Base-by-base conservation (phyloP, 441 rosid species). In the Pelargonium exstipulatum region DNA sequence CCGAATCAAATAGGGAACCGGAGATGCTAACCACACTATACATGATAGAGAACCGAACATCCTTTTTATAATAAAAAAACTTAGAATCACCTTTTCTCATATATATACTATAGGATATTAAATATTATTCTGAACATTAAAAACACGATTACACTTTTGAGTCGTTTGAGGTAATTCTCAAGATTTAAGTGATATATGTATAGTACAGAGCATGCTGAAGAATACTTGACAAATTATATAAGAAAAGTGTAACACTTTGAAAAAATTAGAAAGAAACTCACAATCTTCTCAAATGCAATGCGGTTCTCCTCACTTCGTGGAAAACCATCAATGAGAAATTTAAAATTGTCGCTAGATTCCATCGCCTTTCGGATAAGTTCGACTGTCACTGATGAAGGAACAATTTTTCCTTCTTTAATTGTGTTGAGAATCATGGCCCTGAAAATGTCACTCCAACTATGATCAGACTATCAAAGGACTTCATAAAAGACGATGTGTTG, bases 241-340 rank as follows among this genome's bases (percentile, higher is more conserved):
- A 57, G 17, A 64, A 42, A 1, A 14, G n/a, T n/a, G n/a, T n/a
- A n/a, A n/a, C n/a, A n/a, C n/a, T n/a, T n/a, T n/a, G 9, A 12
- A 48, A 68, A 22, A 13, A 10, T 3, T 48, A 10, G 55, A 65
- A 65, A 14, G 45, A 4, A 70, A 81, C 90, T 85, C 76, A 89
- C 95, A 20, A 85, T 81, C 67, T 62, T 76, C 75, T 85, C 88
- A 80, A 89, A 89, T 12, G 91, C 85, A 78, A 69, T 74, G 66
- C 91, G 91, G 64, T 89, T 89, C 80, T 89, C 95, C 78, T 89
- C 88, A 62, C 79, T 87, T 61, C 91, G 80, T 16, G 91, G 95
- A 67, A 88, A 88, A 6, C 95, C 95, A 84, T 88, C 95, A 49
- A 89, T 89, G 75, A 89, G 91, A 78, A 89, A 85, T 79, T 84